phyloP scores from a whole-genome alignment of 768 basidiomycete genomes.

The Calocybe gangraenosa region DNA sequence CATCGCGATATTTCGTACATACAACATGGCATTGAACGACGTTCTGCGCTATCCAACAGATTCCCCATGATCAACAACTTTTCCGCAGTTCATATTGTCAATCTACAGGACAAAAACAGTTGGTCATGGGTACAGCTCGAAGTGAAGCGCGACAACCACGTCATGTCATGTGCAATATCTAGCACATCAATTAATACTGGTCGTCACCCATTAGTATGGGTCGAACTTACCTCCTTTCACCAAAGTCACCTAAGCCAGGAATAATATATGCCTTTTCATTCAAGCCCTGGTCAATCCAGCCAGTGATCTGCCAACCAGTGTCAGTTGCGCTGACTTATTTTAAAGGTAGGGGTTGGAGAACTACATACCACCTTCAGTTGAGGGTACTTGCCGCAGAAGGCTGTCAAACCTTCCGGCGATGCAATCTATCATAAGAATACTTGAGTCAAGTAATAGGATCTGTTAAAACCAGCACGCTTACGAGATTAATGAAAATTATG shows the following conservation, averaged over 20 bases:
- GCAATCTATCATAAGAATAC: slow-evolving; percentile 55
- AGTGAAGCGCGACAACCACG: no score
- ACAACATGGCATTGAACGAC: no score
- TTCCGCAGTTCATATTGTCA: no score
- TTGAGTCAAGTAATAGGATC: background rate
- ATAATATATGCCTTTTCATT: slow-evolving; percentile 91
- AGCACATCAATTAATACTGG: background rate
- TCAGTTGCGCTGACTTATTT: background rate
- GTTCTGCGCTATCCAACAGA: no score
- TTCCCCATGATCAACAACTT: no score
- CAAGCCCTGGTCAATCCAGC: slow-evolving; percentile 92
- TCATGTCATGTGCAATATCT: slow-evolving; percentile 12
- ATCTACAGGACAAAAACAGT: no score
- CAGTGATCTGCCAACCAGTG: slow-evolving; percentile 66
- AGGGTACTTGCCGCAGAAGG: slow-evolving; percentile 75
- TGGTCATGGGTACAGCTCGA: no score
- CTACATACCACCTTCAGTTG: slow-evolving; percentile 67
- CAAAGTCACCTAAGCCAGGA: slow-evolving; percentile 96
- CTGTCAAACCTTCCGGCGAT: slow-evolving; percentile 83
- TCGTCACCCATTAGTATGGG: background rate
- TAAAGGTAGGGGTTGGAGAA: background rate
- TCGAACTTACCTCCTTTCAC: slow-evolving; percentile 66
- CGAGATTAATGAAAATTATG: slow-evolving; percentile 93
- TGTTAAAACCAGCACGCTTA: slow-evolving; percentile 25
- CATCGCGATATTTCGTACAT: no score